A percentile compares a stretch with the other conserved stretches of the same genome.
phyloP scores from a whole-genome alignment of 1,139 yeast genomes.

The Geotrichum bryndzae region DNA sequence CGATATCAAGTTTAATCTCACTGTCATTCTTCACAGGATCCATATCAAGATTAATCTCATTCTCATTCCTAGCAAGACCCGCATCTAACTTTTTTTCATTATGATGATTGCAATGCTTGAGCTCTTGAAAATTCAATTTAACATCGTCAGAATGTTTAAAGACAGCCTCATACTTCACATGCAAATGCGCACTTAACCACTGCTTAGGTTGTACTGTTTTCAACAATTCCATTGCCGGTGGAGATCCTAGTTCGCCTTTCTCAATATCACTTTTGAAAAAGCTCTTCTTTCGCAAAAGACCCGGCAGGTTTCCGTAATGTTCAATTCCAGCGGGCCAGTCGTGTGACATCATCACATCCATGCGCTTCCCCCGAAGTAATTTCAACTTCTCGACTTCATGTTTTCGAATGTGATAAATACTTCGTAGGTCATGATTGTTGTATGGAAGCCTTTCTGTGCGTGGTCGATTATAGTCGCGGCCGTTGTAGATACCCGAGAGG shows the following conservation, averaged over 20 bases:
- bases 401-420: slow-evolving; percentile 71
- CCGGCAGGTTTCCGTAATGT: slow-evolving; percentile 50
- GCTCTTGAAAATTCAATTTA: slow-evolving; percentile 12
- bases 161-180: slow-evolving; percentile 61
- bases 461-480: slow-evolving; percentile 39
- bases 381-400: slow-evolving; percentile 54
- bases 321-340: slow-evolving; percentile 93
- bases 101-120: background rate
- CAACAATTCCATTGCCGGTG: slow-evolving; percentile 57
- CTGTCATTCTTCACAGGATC: background rate
- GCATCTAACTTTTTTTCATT: background rate
- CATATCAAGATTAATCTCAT: background rate
- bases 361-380: slow-evolving; percentile 27
- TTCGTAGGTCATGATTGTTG: slow-evolving; percentile 41
- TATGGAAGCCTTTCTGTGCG: slow-evolving; percentile 48
- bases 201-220: slow-evolving; percentile 51
- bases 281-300: slow-evolving; percentile 54
- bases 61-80: background rate
- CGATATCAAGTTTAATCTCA: slow-evolving; percentile 15
- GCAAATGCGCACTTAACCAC: slow-evolving; percentile 92
- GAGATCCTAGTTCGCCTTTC: slow-evolving; percentile 63
- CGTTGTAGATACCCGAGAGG: slow-evolving; percentile 74
- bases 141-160: slow-evolving; percentile 39
- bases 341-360: slow-evolving; percentile 66
- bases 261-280: slow-evolving; percentile 61